These are phyloP conservation scores for Aspergillus mulundensis DNA, from an alignment of 495 filamentous ascomycete species.

Conservation along the genomic window DNA sequence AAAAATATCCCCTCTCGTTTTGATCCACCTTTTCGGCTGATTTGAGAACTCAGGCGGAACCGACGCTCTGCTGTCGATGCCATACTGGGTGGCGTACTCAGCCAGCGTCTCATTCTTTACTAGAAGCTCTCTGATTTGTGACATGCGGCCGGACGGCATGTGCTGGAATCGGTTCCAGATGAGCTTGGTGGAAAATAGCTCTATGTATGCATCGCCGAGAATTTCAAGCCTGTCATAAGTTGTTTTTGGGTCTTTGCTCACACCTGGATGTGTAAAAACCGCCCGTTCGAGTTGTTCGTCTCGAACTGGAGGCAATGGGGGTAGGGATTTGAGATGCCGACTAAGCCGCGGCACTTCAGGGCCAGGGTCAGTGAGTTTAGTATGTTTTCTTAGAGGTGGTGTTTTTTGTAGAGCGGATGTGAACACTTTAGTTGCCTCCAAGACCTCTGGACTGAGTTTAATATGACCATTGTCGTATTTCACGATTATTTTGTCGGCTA, in stretches of 20 bases:
- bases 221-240: constrained; percentile 71
- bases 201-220: constrained; percentile 71
- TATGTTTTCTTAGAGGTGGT: neutral
- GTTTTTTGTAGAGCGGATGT: constrained; percentile 14
- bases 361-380: neutral
- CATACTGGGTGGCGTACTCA: constrained; percentile 60
- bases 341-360: neutral
- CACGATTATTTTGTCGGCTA: neutral
- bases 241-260: constrained; percentile 25
- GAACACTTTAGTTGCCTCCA: constrained; percentile 22
- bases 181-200: constrained; percentile 62
- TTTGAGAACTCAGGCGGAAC: constrained; percentile 42
- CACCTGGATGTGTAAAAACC: constrained; percentile 65
- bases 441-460: constrained; percentile 19
- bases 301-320: constrained; percentile 55
- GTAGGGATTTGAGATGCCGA: constrained; percentile 23
- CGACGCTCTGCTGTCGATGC: constrained; percentile 56
- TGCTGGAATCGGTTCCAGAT: constrained; percentile 60
- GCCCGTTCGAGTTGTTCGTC: constrained; percentile 54
- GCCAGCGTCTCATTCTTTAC: constrained; percentile 76
- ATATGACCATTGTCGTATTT: neutral
- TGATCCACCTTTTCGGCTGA: constrained; percentile 52
- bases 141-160: constrained; percentile 54
- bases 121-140: constrained; percentile 62
- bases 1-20: constrained; percentile 78